Evolutionary conservation across 148 eudicot species (phyloP), one percentile per base, ranked within the genome.

Genomic region (Vaccinium darrowii): DNA sequence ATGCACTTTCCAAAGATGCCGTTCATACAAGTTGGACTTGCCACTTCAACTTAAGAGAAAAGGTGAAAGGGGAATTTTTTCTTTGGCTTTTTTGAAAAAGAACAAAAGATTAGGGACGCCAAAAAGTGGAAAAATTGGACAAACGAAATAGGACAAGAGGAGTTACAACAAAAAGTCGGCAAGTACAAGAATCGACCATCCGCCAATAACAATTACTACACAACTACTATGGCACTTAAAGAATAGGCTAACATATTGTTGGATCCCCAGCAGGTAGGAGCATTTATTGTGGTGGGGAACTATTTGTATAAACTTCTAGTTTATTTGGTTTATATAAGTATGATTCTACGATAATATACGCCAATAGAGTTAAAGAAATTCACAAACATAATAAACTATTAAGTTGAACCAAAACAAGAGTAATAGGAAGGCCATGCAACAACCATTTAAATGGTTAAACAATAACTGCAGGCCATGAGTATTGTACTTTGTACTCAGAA

Each of bases 361-460:
- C 39, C 65, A 2, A 30, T 33, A 79, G 18, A 16, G 11, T 30
- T 78, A 51, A 33, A 58, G 23, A 30, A 47, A 56, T 56, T 80
- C 39, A 60, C 47, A 8, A 80, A 80, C 33, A 58, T 19, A 21
- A 57, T 58, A 19, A n/a, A 57, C 50, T 43, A 60, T 6, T 10
- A 80, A 60, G 3, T 43, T 43, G 54, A 80, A 80, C 51, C 43
- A 60, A 80, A 80, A 43, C 67, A 9, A 51, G 16, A 9, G 25
- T 18, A 36, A 57, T 57, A 15, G 65, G 82, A 16, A 54, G 65
- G 63, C 47, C 63, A 78, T 78, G 80, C 39, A 78, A 56, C 67
- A 56, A 33, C 49, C 65, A 18, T 54, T 30, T 56, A n/a, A 27
- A 79, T 79, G 15, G 21, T 58, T 60, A 80, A 62, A 62, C 83